Evolutionary conservation across 2,329 filamentous ascomycete genomes (phyloP).

Genomic region (Fusarium mangiferae): DNA sequence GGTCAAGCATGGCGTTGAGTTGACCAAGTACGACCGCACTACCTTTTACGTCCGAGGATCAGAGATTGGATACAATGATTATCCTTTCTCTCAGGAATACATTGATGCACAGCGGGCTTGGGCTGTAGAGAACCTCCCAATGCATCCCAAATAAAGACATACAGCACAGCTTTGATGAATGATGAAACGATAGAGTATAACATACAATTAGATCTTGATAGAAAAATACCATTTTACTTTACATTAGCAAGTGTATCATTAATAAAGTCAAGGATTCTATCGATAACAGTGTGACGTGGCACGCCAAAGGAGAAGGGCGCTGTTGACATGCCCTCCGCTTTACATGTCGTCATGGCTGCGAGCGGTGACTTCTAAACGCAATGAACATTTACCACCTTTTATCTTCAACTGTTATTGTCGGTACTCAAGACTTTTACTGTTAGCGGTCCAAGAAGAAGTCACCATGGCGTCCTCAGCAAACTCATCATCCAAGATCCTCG

Average conservation of each 20-base stretch:
- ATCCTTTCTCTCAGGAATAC: constrained; percentile 29
- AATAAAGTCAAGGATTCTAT: rapidly evolving
- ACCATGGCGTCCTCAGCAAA: background rate
- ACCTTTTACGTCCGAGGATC: constrained; percentile 40
- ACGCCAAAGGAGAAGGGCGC: background rate
- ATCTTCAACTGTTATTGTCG: rapidly evolving
- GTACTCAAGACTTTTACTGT: rapidly evolving
- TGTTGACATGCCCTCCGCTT: background rate
- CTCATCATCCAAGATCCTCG: background rate
- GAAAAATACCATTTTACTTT: background rate
- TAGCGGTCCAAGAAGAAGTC: rapidly evolving
- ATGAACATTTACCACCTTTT: rapidly evolving
- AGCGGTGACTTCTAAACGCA: rapidly evolving
- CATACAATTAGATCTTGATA: background rate
- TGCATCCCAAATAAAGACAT: constrained; percentile 2
- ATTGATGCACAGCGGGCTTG: constrained; percentile 12
- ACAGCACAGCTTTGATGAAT: background rate
- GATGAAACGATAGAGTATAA: background rate
- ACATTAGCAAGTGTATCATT: background rate
- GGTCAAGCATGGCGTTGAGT: constrained; percentile 35
- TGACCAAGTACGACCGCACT: constrained; percentile 41
- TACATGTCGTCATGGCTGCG: background rate
- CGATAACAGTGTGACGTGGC: background rate
- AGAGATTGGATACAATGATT: constrained; percentile 36
- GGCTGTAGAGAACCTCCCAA: constrained; percentile 6